These are phyloP conservation scores for Mucor velutinosus DNA, from an alignment of 371 early-diverging fungal species.

Conservation along the genomic window DNA sequence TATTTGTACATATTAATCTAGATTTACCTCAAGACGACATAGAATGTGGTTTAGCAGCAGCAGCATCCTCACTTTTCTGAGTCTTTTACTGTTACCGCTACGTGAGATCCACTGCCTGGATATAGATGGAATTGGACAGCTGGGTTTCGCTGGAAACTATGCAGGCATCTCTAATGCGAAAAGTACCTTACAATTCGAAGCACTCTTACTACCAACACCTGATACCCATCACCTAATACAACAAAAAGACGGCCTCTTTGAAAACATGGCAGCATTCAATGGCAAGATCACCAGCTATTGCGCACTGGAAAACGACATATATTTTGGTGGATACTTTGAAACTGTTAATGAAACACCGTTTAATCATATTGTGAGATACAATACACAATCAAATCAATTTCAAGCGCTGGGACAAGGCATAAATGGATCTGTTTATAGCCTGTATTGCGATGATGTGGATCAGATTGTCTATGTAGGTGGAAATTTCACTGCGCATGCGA, in stretches of 20 bases:
- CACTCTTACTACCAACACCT: neutral
- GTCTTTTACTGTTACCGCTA: neutral
- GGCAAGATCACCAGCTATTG: constrained; percentile 21
- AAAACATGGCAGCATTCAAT: neutral
- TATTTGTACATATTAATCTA: neutral
- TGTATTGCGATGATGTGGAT: constrained; percentile 54
- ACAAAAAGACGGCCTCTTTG: neutral
- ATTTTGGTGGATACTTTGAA: constrained; percentile 40
- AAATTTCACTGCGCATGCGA: constrained; percentile 25
- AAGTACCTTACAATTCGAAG: constrained; percentile 26
- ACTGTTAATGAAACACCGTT: constrained; percentile 18
- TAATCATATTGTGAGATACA: constrained; percentile 46
- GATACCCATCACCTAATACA: neutral
- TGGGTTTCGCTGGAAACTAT: constrained; percentile 41
- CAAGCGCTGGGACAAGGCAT: constrained; percentile 52
- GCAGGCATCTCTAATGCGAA: constrained; percentile 40
- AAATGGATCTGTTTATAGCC: constrained; percentile 59
- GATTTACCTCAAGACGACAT: too few species aligned
- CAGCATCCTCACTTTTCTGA: neutral
- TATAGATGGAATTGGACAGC: constrained; percentile 25
- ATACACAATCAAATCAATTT: constrained; percentile 26
- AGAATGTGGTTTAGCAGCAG: constrained; percentile 1
- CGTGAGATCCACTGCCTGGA: neutral
- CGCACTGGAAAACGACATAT: constrained; percentile 31
- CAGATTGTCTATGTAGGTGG: constrained; percentile 52